Base-by-base conservation (phyloP, 495 filamentous ascomycete genomes). In the Podospora pseudocomata region DNA sequence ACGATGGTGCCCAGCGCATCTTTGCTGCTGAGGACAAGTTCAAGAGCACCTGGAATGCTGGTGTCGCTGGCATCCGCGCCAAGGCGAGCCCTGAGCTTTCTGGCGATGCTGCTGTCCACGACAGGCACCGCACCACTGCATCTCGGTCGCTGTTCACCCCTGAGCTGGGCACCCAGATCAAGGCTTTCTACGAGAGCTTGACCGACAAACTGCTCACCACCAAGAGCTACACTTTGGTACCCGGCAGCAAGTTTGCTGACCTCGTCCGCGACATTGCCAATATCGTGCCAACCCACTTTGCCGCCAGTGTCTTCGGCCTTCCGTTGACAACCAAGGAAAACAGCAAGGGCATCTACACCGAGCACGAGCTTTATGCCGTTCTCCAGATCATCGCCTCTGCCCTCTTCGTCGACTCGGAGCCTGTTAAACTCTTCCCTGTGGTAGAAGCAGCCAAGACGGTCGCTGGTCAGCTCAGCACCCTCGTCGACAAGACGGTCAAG, bases 301-400 rank as follows among this genome's bases (percentile, higher is more conserved):
- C 86, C 2, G 84, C 92, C 7, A 84, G 84, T 30, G 74, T 94
- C 30, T 93, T 94, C 75, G 86, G 86, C 26, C 82, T 96, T 2
- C 89, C 92, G 0, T 79, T 96, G 68, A 90, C 91, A 79, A 89
- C 86, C 49, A 84, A 87, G 68, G 85, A 88, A 30, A 87, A 89
- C 72, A 83, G 87, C 13, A 85, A 84, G 67, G 91, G 90, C 5
- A 79, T 92, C 44, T 94, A 92, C 79, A 91, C 87, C 7, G 90
- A 91, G 71, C 86, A 94, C 53, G 91, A 95, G 78, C 79, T 95
- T 67, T 93, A 92, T 77, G 87, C 86, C 77, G 86, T 89, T n/a
- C 79, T 96, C 6, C 83, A 90, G 0, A 82, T 88, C 30, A 84
- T 93, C 65, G 93, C 87, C 73, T 79, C 76, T 18, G 74, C 73